phyloP scores from a whole-genome alignment of 2,329 filamentous ascomycete genomes.

The Aspergillus pseudonomiae region DNA sequence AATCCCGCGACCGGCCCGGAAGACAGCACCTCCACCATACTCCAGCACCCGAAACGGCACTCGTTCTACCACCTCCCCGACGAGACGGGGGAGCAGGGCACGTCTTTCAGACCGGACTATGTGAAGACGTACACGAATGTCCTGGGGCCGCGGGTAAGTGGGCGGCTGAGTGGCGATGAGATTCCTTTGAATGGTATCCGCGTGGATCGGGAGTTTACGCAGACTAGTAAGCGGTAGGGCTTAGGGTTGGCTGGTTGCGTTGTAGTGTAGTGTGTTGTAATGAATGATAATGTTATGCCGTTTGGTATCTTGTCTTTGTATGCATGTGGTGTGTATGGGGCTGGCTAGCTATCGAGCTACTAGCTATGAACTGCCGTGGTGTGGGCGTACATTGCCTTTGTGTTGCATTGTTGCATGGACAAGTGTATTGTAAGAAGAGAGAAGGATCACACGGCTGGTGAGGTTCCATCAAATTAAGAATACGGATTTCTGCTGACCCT shows the following conservation, averaged over 20 bases:
- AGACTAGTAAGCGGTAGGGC: conserved; percentile 7
- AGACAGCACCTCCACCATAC: conserved; percentile 6
- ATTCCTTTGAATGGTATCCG: conserved; percentile 26
- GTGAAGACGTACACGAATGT: conserved; percentile 23
- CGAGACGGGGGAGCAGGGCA: conserved; percentile 11
- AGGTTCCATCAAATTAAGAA: too few species aligned
- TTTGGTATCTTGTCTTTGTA: too few species aligned
- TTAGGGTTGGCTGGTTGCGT: background rate
- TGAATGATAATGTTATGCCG: background rate
- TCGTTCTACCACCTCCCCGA: conserved; percentile 26
- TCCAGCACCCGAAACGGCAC: conserved; percentile 13
- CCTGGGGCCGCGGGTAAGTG: background rate
- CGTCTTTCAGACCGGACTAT: conserved; percentile 23
- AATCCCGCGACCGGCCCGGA: conserved; percentile 1
- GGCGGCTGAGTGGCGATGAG: conserved; percentile 19
- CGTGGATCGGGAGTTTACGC: conserved; percentile 23
- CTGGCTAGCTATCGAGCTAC: too few species aligned
- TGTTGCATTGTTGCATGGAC: too few species aligned
- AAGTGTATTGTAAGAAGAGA: too few species aligned
- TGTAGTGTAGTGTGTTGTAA: background rate
- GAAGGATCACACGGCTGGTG: too few species aligned
- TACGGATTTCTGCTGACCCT: too few species aligned
- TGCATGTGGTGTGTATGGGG: too few species aligned
- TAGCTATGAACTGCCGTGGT: too few species aligned
- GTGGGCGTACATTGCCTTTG: too few species aligned